These are phyloP conservation scores for Neurospora sp. DNA, from an alignment of 495 filamentous ascomycete genomes.

Conservation along the genomic window DNA sequence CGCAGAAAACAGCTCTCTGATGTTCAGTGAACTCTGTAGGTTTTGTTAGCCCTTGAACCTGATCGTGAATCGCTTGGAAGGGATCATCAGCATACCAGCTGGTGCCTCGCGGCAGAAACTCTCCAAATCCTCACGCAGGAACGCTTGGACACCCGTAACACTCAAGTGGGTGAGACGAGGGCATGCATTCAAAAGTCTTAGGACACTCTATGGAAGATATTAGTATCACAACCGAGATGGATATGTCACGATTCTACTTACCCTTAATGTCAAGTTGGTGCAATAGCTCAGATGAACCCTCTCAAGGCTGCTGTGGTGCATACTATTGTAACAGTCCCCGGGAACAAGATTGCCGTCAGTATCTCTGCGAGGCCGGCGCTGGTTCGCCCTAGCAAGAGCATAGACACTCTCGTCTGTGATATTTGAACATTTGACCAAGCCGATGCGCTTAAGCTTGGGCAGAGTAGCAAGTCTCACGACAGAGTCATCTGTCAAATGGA, in stretches of 20 bases:
- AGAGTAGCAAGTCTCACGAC: slow-evolving; percentile 76
- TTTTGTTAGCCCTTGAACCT: slow-evolving; percentile 18
- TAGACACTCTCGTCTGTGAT: slow-evolving; percentile 87
- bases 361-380: slow-evolving; percentile 40
- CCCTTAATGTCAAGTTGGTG: slow-evolving; percentile 63
- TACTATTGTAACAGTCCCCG: slow-evolving; percentile 32
- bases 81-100: slow-evolving; percentile 36
- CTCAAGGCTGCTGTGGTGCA: slow-evolving; percentile 55
- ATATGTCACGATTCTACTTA: slow-evolving; percentile 33
- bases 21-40: slow-evolving; percentile 81
- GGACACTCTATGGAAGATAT: slow-evolving; percentile 62
- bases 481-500: slow-evolving; percentile 75
- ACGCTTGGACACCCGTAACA: slow-evolving; percentile 86
- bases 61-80: neutral
- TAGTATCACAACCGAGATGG: slow-evolving; percentile 1
- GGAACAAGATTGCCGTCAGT: slow-evolving; percentile 23
- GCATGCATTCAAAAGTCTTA: slow-evolving; percentile 79
- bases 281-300: slow-evolving; percentile 97
- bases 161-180: slow-evolving; percentile 89
- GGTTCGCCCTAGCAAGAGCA: slow-evolving; percentile 60
- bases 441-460: slow-evolving; percentile 88
- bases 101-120: slow-evolving; percentile 81
- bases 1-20: slow-evolving; percentile 91
- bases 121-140: slow-evolving; percentile 66
- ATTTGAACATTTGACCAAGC: slow-evolving; percentile 81